A percentile compares a stretch with the other conserved stretches of the same genome.
Evolutionary conservation across 2,329 filamentous ascomycete genomes (phyloP).

Genomic region (Bipolaris zeicola): DNA sequence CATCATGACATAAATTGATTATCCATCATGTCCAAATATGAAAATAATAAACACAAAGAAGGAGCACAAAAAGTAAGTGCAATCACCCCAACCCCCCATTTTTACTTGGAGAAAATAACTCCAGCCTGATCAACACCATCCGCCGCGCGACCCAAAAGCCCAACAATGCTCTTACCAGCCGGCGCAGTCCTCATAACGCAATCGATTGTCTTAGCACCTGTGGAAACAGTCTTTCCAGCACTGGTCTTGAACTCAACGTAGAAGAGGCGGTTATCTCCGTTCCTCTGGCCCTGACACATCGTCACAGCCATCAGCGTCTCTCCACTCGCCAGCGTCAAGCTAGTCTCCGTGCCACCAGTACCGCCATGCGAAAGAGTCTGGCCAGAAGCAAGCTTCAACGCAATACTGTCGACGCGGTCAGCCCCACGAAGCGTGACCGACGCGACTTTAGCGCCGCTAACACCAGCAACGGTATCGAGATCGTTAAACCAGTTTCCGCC

Average conservation of each 20-base stretch:
- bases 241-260: conserved; percentile 62
- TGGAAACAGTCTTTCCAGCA: conserved; percentile 52
- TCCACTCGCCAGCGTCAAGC: conserved; percentile 52
- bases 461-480: conserved; percentile 48
- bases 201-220: conserved; percentile 55
- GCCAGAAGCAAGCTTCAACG: conserved; percentile 56
- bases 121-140: conserved; percentile 63
- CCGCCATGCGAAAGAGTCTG: conserved; percentile 60
- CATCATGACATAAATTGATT: not conserved
- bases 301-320: conserved; percentile 59
- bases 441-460: conserved; percentile 43
- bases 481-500: conserved; percentile 64
- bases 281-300: conserved; percentile 59
- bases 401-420: conserved; percentile 58
- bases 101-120: conserved; percentile 33
- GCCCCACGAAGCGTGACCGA: conserved; percentile 56
- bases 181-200: conserved; percentile 57
- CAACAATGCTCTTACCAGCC: conserved; percentile 59
- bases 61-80: not conserved
- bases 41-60: not conserved
- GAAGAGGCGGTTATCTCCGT: conserved; percentile 58
- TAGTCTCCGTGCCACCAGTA: conserved; percentile 53
- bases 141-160: conserved; percentile 58
- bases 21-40: not conserved
- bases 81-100: not conserved